Conservation (phyloP, 805 yeast species). For the Candida dajiaensis region DNA sequence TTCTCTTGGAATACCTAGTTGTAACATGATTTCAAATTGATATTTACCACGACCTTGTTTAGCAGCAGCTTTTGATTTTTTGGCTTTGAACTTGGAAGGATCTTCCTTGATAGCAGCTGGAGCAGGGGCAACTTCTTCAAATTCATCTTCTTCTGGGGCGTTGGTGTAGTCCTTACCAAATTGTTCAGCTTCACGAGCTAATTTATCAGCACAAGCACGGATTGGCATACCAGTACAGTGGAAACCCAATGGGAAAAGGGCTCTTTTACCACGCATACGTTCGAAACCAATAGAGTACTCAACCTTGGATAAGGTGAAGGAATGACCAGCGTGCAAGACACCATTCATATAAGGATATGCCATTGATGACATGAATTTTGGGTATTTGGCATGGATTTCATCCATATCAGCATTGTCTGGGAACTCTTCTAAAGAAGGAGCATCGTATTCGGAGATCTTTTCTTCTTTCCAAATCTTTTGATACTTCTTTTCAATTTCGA, state of each 20-base stretch:
- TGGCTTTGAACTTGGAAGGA: constrained; percentile 85
- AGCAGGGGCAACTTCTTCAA: constrained; percentile 28
- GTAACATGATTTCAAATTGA: constrained; percentile 95
- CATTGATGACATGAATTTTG: constrained; percentile 89
- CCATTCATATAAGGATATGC: constrained; percentile 99
- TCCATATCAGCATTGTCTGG: constrained; percentile 51
- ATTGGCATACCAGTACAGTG: constrained; percentile 99
- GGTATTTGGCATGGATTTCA: constrained; percentile 70
- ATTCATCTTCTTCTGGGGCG: constrained; percentile 56
- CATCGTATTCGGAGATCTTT: constrained; percentile 79
- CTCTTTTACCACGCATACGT: constrained; percentile 89
- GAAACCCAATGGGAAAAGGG: constrained; percentile 93
- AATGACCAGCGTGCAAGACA: constrained; percentile 95
- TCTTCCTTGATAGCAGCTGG: constrained; percentile 48
- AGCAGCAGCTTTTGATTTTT: constrained; percentile 89
- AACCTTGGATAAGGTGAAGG: constrained; percentile 89
- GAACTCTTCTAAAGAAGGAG: constrained; percentile 70
- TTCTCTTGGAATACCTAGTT: constrained; percentile 78
- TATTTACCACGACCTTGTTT: constrained; percentile 91
- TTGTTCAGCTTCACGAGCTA: constrained; percentile 84
- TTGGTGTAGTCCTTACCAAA: constrained; percentile 79
- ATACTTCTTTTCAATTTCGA: constrained; percentile 82
- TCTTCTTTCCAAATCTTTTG: constrained; percentile 86
- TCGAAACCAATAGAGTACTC: constrained; percentile 92
- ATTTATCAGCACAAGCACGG: constrained; percentile 90